Evolutionary conservation across 352 stramenopile species (phyloP), one percentile per base, ranked within the genome.

Genomic region (Blastocystis sp.): DNA sequence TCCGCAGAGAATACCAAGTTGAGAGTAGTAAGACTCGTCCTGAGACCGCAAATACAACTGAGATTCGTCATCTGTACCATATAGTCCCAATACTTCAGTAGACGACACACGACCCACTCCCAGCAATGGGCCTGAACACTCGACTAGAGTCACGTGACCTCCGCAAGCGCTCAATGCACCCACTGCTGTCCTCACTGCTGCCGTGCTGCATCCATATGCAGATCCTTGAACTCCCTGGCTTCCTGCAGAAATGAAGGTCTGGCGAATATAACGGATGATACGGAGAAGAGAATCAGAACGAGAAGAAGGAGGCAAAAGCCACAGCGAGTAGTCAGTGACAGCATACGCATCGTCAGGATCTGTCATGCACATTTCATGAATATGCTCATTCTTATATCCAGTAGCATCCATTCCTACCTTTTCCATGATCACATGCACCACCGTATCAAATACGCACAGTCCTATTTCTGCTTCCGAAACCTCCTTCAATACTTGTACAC

Each of bases 291-390:
- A 18, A 6, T 79, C 43, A 53, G 41, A 23, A 41, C 76, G 15
- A 11, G 55, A 26, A n/a, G 77, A n/a, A 1, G 77, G 66, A 20
- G 77, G 11, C 8, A 79, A 29, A 2, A 88, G 55, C 62, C 77
- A 79, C 0, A 63, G 3, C 0, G 41, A 11, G 8, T 39, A n/a
- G 41, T 20, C 11, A 9, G 56, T 43, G 5, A 64, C 73, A 3
- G 77, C 77, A 47, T 64, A 88, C 3, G 77, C 62, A 18, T 88
- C 77, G 41, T 88, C 77, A 23, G n/a, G 7, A 15, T 88, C 77
- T 39, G 15, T 50, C 77, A 88, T 88, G 0, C 75, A 11, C 47
- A 64, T 34, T 23, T 88, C 77, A 26, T 77, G 55, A 9, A 88
- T 26, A 15, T 76, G 77, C 26, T 29, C 34, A n/a, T 88, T 88